Conservation (phyloP, 2,329 filamentous ascomycete genomes). For the Xylariaceae sp. region DNA sequence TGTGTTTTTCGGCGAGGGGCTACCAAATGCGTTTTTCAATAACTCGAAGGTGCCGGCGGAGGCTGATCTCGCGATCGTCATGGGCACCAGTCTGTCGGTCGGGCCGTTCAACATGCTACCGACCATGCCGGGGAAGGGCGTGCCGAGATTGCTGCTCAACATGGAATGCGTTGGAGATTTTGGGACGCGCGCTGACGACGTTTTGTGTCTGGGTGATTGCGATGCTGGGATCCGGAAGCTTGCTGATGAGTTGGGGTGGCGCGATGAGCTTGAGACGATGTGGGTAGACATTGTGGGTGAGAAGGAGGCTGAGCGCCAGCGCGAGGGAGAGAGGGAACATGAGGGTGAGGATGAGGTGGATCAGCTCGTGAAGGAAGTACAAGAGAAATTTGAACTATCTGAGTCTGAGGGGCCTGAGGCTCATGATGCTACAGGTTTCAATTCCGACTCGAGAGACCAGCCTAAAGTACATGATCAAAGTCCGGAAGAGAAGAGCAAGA, state of each 20-base stretch:
- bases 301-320: slow-evolving; percentile 50
- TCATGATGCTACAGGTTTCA: slow-evolving; percentile 5
- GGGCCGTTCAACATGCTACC: slow-evolving; percentile 87
- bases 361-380: slow-evolving; percentile 25
- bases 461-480: too few species aligned
- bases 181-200: slow-evolving; percentile 76
- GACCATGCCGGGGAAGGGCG: slow-evolving; percentile 52
- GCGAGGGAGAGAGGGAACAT: slow-evolving; percentile 31
- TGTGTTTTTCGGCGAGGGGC: slow-evolving; percentile 77
- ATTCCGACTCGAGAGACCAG: too few species aligned
- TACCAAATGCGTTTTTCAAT: slow-evolving; percentile 60
- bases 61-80: slow-evolving; percentile 76
- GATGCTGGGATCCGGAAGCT: slow-evolving; percentile 76
- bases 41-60: slow-evolving; percentile 46
- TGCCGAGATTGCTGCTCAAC: slow-evolving; percentile 83
- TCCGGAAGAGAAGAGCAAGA: too few species aligned
- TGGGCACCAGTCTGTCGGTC: slow-evolving; percentile 85
- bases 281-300: slow-evolving; percentile 69
- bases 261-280: slow-evolving; percentile 70
- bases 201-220: slow-evolving; percentile 76
- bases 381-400: slow-evolving; percentile 21
- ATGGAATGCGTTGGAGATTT: slow-evolving; percentile 76
- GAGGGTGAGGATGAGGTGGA: slow-evolving; percentile 32
- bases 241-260: slow-evolving; percentile 79
- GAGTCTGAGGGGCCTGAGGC: slow-evolving; percentile 17